Base-by-base conservation (phyloP, 805 yeast species). In the Zygotorulaspora sp. region DNA sequence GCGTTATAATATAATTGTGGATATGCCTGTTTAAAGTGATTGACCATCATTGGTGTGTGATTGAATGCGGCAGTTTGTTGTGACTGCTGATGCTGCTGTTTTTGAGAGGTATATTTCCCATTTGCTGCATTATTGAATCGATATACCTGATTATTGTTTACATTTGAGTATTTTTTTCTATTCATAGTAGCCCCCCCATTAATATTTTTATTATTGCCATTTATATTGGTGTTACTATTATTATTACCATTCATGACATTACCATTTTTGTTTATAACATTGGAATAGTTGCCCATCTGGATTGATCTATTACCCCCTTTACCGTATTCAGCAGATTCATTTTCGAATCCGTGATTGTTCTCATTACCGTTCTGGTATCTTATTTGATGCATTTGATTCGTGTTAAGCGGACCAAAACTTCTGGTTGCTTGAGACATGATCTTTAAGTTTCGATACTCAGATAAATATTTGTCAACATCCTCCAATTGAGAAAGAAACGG, bases 401-500 rank as follows among this genome's bases (percentile, higher is more conserved):
- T 12, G 17, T 32, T 32, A 12, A 27, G 32, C 24, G 35, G 34
- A 8, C 19, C 32, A 24, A 36, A 31, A 12, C 44, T 30, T 12
- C 38, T 44, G 4, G 48, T 27, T 10, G 32, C 31, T 34, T 47
- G 49, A n/a, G 52, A 41, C 26, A 44, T 30, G 32, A 40, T 17
- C 33, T 56, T 57, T 27, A 52, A 30, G 14, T 44, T 51, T 27
- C 52, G 50, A 35, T 55, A 57, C 29, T 58, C 57, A 17, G 41
- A 17, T 18, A 60, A 30, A 35, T 57, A 57, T 30, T 49, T 55
- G 17, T 61, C 59, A 48, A 62, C 53, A 40, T 62, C 65, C 35
- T 62, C 66, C 16, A 50, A 32, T 40, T 62, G 66, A 14, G 63
- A 58, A 14, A 58, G 45, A 45, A 58, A 62, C 20, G 66, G 58